These are phyloP conservation scores for Eucalyptus rudis DNA, from an alignment of 345 rosid genomes.

Conservation along the genomic window DNA sequence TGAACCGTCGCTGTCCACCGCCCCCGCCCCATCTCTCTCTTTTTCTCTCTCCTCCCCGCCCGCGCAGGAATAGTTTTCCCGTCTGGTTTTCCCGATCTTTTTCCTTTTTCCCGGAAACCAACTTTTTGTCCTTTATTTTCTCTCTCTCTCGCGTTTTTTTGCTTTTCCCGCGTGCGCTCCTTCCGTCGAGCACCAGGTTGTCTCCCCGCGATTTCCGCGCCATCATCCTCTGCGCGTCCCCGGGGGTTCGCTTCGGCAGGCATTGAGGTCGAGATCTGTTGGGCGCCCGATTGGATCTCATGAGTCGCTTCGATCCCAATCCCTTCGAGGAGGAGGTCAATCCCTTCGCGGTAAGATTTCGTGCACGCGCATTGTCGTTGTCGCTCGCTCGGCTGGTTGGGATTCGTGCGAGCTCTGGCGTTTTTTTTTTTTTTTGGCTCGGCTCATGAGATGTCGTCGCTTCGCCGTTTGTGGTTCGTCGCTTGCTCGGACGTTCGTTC, in stretches of 20 bases:
- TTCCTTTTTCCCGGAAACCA: not conserved
- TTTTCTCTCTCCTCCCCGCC: not conserved
- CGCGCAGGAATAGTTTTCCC: not conserved
- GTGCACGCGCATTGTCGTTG: not conserved
- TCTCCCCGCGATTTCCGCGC: not conserved
- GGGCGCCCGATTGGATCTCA: constrained; percentile 9
- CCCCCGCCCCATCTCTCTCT: not conserved
- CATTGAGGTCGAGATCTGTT: constrained; percentile 1
- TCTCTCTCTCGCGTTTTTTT: not conserved
- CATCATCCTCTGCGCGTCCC: not conserved
- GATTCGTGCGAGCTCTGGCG: not conserved
- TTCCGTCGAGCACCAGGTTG: not conserved
- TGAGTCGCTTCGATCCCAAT: constrained; percentile 68
- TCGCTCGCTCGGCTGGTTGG: not conserved
- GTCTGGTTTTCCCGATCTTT: not conserved
- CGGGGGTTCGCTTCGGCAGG: not conserved
- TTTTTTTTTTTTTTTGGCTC: not conserved
- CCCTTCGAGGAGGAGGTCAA: constrained; percentile 82
- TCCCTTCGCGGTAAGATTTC: constrained; percentile 72
- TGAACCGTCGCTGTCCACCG: not conserved
- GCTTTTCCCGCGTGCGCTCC: not conserved
- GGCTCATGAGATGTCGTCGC: not conserved
- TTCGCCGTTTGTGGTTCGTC: not conserved
- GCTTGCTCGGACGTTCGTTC: not conserved
- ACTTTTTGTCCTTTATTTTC: not conserved